Conservation (phyloP, 164 flowering plant species). For the Vitis riparia region DNA sequence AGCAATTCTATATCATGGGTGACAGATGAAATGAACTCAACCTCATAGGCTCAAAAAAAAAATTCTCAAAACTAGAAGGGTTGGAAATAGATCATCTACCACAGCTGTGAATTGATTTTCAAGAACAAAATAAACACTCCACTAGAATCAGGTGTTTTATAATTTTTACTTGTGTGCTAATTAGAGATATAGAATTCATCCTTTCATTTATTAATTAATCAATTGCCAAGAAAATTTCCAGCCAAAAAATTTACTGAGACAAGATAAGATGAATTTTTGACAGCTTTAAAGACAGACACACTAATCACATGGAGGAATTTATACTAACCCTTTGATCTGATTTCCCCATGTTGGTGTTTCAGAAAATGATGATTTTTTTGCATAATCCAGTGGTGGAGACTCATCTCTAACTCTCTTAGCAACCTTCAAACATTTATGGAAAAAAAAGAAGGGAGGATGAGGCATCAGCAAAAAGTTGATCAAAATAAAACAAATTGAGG, state of each 20-base stretch:
- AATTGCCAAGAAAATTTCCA: not conserved
- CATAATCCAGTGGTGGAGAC: conserved; percentile 23
- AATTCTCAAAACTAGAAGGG: not conserved
- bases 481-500: not conserved
- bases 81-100: too few relatives aligned
- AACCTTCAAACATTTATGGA: conserved; percentile 23
- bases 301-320: not conserved
- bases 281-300: not conserved
- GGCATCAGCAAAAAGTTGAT: not conserved
- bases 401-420: conserved; percentile 30
- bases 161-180: not conserved
- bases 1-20: not conserved
- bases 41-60: not conserved
- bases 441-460: conserved; percentile 1
- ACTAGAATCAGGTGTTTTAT: not conserved
- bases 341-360: conserved; percentile 23
- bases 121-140: not conserved
- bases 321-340: conserved; percentile 44
- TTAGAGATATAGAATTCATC: not conserved
- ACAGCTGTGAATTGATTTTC: too few relatives aligned
- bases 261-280: not conserved
- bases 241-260: not conserved
- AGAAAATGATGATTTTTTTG: conserved; percentile 19
- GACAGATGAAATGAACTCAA: not conserved
- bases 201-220: not conserved